phyloP scores from a whole-genome alignment of 805 yeast species.

The Priceomyces haplophilus region DNA sequence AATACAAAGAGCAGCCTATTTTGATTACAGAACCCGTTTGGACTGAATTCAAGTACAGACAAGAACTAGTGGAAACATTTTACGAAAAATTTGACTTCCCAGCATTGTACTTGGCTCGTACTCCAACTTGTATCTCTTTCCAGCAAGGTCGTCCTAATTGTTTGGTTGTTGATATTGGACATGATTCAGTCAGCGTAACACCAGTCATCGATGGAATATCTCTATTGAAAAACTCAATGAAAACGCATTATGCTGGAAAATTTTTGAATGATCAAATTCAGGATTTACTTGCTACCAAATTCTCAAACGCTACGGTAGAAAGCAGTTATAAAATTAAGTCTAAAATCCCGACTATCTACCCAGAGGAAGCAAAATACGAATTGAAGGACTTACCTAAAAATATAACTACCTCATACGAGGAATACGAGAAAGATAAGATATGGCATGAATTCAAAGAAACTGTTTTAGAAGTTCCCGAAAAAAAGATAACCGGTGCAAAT shows the following conservation, averaged over 20 bases:
- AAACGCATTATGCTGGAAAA: slow-evolving; percentile 72
- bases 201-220: slow-evolving; percentile 84
- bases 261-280: slow-evolving; percentile 55
- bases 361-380: slow-evolving; percentile 27
- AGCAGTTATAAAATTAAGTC: slow-evolving; percentile 48
- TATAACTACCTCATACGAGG: slow-evolving; percentile 50
- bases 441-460: slow-evolving; percentile 77
- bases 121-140: slow-evolving; percentile 86
- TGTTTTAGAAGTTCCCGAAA: slow-evolving; percentile 53
- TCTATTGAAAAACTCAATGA: slow-evolving; percentile 62
- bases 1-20: slow-evolving; percentile 67
- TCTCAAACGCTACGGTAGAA: slow-evolving; percentile 27
- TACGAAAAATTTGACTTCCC: slow-evolving; percentile 70
- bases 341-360: slow-evolving; percentile 36
- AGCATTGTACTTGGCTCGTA: slow-evolving; percentile 75
- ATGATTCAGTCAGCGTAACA: slow-evolving; percentile 70
- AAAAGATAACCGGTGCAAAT: slow-evolving; percentile 21
- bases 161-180: slow-evolving; percentile 82
- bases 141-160: slow-evolving; percentile 87
- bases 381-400: slow-evolving; percentile 23
- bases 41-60: slow-evolving; percentile 67
- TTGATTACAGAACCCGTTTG: slow-evolving; percentile 85
- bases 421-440: slow-evolving; percentile 53
- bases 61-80: slow-evolving; percentile 65
- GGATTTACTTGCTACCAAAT: slow-evolving; percentile 35